phyloP scores from a whole-genome alignment of 257 asterid species.

The Cinchona pubescens region DNA sequence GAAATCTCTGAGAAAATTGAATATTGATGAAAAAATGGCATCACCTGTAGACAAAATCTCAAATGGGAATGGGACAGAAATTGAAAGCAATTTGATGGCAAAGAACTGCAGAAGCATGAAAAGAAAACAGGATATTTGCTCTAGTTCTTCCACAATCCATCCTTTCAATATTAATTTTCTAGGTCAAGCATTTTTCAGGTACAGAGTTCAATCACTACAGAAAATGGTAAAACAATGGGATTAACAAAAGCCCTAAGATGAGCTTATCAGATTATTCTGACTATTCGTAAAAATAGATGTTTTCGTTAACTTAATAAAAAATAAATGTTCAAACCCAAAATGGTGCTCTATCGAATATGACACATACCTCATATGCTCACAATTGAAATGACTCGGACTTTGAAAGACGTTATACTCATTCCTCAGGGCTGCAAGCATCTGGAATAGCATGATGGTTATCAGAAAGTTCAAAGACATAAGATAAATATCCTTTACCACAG shows the following conservation, averaged over 20 bases:
- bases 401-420: slow-evolving; percentile 61
- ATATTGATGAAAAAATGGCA: slow-evolving; percentile 22
- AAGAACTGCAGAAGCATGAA: not conserved
- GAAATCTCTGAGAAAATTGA: slow-evolving; percentile 66
- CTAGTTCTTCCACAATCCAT: not conserved
- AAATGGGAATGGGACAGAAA: not conserved
- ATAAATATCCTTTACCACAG: no score
- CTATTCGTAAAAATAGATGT: not conserved
- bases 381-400: slow-evolving; percentile 83
- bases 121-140: not conserved
- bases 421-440: slow-evolving; percentile 97
- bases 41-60: not conserved
- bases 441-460: slow-evolving; percentile 16
- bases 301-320: not conserved
- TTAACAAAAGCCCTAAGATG: not conserved
- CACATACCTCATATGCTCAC: slow-evolving; percentile 84
- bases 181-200: not conserved
- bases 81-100: slow-evolving; percentile 10
- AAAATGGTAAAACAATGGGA: not conserved
- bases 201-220: not conserved
- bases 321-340: not conserved
- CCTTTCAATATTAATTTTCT: slow-evolving; percentile 3
- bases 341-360: slow-evolving; percentile 69
- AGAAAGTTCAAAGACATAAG: slow-evolving; percentile 11
- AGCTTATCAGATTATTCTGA: not conserved